These are phyloP conservation scores for Monilinia aucupariae DNA, from an alignment of 2,329 filamentous ascomycete species.

Conservation along the genomic window DNA sequence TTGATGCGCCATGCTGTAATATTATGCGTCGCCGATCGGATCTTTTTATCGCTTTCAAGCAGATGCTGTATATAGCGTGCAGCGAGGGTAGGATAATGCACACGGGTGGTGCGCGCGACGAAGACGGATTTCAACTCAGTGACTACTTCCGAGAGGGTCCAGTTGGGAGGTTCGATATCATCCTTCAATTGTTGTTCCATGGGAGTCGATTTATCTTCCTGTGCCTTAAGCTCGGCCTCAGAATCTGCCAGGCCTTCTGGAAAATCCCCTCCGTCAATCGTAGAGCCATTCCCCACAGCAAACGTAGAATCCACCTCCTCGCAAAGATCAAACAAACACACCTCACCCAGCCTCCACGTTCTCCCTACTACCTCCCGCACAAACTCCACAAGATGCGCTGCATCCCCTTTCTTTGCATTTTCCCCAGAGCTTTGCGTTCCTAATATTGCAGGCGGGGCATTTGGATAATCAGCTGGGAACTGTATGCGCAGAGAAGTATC, in stretches of 20 bases:
- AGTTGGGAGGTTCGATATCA: slow-evolving; percentile 42
- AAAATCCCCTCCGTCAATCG: background rate
- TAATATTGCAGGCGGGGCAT: slow-evolving; percentile 64
- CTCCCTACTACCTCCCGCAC: slow-evolving; percentile 60
- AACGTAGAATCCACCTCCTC: slow-evolving; percentile 53
- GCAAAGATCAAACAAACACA: slow-evolving; percentile 88
- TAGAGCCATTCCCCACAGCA: background rate
- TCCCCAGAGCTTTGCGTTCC: slow-evolving; percentile 74
- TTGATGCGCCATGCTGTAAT: slow-evolving; percentile 90
- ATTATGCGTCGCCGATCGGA: slow-evolving; percentile 86
- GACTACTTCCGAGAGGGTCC: slow-evolving; percentile 69
- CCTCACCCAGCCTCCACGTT: slow-evolving; percentile 67
- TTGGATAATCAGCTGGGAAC: slow-evolving; percentile 72
- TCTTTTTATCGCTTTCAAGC: slow-evolving; percentile 74
- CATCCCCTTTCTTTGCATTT: slow-evolving; percentile 63
- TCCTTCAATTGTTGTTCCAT: slow-evolving; percentile 19
- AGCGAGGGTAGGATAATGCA: slow-evolving; percentile 66
- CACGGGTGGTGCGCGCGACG: slow-evolving; percentile 67
- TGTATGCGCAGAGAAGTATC: slow-evolving; percentile 55
- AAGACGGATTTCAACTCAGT: slow-evolving; percentile 86
- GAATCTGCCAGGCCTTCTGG: background rate
- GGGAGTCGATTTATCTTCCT: background rate
- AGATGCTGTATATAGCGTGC: slow-evolving; percentile 67
- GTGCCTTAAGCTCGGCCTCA: background rate
- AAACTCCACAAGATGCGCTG: slow-evolving; percentile 62